Conservation (phyloP, 2,329 filamentous ascomycete species). For the Colletotrichum limetticola region DNA sequence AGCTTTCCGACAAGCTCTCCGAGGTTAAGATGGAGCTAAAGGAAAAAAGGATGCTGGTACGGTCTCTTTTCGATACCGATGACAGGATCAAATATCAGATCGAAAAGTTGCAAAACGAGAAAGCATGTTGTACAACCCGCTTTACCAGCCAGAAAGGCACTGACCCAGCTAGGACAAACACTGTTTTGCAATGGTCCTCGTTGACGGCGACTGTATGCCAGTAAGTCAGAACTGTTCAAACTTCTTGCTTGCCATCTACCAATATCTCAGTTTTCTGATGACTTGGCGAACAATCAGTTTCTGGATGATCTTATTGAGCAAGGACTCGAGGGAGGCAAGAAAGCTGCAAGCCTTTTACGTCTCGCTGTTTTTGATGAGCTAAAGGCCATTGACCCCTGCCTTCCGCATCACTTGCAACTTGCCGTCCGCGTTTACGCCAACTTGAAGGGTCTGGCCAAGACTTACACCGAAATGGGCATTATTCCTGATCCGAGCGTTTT, state of each 20-base stretch:
- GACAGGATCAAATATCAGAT: neutral
- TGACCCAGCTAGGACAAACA: slow-evolving; percentile 35
- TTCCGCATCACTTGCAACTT: slow-evolving; percentile 41
- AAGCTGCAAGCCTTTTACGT: slow-evolving; percentile 41
- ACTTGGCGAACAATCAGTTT: slow-evolving; percentile 40
- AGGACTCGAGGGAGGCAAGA: slow-evolving; percentile 44
- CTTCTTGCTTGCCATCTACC: too few relatives aligned
- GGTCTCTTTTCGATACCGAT: neutral
- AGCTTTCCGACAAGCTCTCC: neutral
- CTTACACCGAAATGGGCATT: slow-evolving; percentile 44
- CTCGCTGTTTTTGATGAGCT: slow-evolving; percentile 41
- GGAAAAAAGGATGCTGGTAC: neutral
- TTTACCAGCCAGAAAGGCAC: neutral
- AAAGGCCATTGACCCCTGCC: slow-evolving; percentile 22
- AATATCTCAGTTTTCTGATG: neutral
- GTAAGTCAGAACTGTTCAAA: slow-evolving; percentile 37
- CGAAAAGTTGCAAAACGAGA: neutral
- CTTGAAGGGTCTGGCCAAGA: slow-evolving; percentile 46
- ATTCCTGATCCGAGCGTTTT: slow-evolving; percentile 40
- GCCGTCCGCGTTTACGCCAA: slow-evolving; percentile 52
- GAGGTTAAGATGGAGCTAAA: neutral
- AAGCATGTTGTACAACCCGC: neutral
- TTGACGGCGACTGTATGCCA: slow-evolving; percentile 52
- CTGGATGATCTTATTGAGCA: slow-evolving; percentile 43
- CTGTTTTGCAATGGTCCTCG: slow-evolving; percentile 46